A percentile compares a stretch with the other conserved stretches of the same genome.
Evolutionary conservation across 805 yeast genomes (phyloP).

Genomic region (baker's yeast (Saccharomyces cerevisiae)): DNA sequence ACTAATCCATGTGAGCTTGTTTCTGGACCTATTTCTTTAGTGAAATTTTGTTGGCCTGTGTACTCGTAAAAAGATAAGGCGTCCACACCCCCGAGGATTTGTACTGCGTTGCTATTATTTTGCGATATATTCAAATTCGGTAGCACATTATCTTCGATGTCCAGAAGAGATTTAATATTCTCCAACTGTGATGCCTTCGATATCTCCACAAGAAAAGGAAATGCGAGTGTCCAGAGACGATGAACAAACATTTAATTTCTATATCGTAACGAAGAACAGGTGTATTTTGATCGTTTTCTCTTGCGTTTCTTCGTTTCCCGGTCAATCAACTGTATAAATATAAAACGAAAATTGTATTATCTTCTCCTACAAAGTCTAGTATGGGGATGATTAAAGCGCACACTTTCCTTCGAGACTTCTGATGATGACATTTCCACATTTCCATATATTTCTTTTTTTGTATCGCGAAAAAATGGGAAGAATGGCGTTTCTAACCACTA

Average conservation of each 20-base stretch:
- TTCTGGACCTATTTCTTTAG: constrained; percentile 7
- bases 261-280: constrained; percentile 9
- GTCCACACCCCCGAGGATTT: constrained; percentile 19
- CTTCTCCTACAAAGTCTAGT: neutral
- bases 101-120: constrained; percentile 9
- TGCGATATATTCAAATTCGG: constrained; percentile 11
- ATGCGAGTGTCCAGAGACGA: constrained; percentile 2
- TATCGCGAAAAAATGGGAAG: neutral
- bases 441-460: neutral
- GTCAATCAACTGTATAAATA: neutral
- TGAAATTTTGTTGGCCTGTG: constrained; percentile 29
- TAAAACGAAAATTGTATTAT: neutral
- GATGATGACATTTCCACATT: neutral
- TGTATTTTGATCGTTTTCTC: neutral
- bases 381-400: neutral
- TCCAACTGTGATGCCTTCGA: constrained; percentile 15
- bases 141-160: constrained; percentile 5
- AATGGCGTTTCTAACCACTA: neutral
- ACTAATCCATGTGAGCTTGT: constrained; percentile 12
- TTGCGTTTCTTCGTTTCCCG: neutral
- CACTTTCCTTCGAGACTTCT: neutral
- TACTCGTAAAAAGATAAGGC: constrained; percentile 20
- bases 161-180: constrained; percentile 10
- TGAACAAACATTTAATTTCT: constrained; percentile 2
- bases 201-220: constrained; percentile 1